Evolutionary conservation across 2,329 filamentous ascomycete species (phyloP), one percentile per base, ranked within the genome.

Genomic region (Shiraia bambusicola): DNA sequence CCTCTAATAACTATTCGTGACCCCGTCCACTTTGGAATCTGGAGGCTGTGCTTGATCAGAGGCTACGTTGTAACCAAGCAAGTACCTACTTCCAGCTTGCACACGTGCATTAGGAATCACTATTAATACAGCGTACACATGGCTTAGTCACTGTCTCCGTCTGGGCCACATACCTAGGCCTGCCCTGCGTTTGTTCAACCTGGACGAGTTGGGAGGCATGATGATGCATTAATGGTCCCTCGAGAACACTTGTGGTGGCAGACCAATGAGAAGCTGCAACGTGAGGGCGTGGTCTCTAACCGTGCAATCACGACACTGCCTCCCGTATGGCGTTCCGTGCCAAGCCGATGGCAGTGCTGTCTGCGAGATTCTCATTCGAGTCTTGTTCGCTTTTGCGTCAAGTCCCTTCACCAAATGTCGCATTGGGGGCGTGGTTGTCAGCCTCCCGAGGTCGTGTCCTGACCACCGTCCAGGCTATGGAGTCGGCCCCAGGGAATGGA

Each of bases 241-340:
- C 24, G 42, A 45, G 31, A 31, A 39, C 29, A 25, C n/a, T 25
- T 22, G 29, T 11, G 3, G 15, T 7, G 15, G 24, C 27, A 15
- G 11, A 34, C 54, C 54, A 56, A 59, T 59, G 45, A 57, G 34
- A 34, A 22, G 36, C 34, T 27, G 25, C 34, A 45, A 47, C 47
- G 41, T 45, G 49, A 56, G 49, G 41, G 47, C 55, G 52, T 53
- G 50, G 40, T 40, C 40, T 47, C 30, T 26, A 40, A 37, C 47
- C 49, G 49, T 52, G 44, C 44, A 32, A 47, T 31, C 28, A 35
- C 40, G 37, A 29, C 34, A 42, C 41, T 34, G 42, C 42, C 33
- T 44, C 36, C 38, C 52, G 40, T 28, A 41, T 42, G 52, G 40
- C 54, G 45, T 49, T 28, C 37, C 27, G 36, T 47, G 41, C 48